These are phyloP conservation scores for Sphaerulina populicola DNA, from an alignment of 2,329 filamentous ascomycete species.

Conservation along the genomic window DNA sequence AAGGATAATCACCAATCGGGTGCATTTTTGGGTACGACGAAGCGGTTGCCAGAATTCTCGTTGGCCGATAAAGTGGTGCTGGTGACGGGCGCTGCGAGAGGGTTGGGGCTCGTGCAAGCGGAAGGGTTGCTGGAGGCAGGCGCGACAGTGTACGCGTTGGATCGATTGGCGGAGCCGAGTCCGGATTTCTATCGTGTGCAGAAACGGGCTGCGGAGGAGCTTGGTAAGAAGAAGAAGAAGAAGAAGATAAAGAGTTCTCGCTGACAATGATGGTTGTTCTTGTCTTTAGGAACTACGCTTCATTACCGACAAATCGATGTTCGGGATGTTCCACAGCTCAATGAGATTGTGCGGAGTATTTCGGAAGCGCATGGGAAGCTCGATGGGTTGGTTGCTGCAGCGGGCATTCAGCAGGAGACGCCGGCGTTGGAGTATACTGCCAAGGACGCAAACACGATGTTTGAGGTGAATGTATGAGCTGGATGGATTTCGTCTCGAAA, in stretches of 20 bases:
- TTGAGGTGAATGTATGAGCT: constrained; percentile 37
- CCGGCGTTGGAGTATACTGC: constrained; percentile 68
- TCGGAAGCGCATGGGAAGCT: constrained; percentile 61
- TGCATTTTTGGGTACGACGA: constrained; percentile 32
- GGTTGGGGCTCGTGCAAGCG: constrained; percentile 64
- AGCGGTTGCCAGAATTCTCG: constrained; percentile 62
- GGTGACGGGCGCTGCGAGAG: constrained; percentile 41
- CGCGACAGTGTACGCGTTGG: constrained; percentile 61
- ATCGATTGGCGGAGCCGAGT: constrained; percentile 52
- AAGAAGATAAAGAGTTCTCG: background rate
- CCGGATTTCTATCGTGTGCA: constrained; percentile 58
- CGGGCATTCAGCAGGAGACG: constrained; percentile 74
- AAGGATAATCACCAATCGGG: constrained; percentile 28
- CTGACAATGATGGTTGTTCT: background rate
- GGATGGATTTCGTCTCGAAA: no score
- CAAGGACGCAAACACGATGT: constrained; percentile 55
- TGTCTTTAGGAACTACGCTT: constrained; percentile 45
- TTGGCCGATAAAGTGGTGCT: constrained; percentile 40
- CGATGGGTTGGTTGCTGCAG: constrained; percentile 69
- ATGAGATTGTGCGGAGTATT: constrained; percentile 60
- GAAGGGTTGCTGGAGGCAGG: constrained; percentile 69
- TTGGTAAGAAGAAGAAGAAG: constrained; percentile 36
- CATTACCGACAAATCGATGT: constrained; percentile 76
- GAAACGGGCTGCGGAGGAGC: constrained; percentile 52
- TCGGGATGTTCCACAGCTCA: constrained; percentile 59